These are phyloP conservation scores for Melastoma malabathricum DNA, from an alignment of 345 rosid genomes.

Conservation along the genomic window DNA sequence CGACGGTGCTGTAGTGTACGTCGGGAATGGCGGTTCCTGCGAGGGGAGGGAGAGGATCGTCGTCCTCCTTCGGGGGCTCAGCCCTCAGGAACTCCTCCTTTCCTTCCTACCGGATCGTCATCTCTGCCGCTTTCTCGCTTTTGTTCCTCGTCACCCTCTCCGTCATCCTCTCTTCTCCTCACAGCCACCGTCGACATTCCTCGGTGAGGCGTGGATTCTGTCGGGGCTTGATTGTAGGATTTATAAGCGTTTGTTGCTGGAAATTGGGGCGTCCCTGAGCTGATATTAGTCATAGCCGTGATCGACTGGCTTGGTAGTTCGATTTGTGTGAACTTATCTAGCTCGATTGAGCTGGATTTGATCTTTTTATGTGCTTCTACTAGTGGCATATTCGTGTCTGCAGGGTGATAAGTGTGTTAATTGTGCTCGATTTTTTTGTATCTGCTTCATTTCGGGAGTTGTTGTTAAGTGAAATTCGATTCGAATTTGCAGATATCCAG, in stretches of 20 bases:
- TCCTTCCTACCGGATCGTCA: conserved; percentile 65
- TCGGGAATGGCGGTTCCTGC: conserved; percentile 57
- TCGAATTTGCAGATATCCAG: conserved; percentile 22
- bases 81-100: conserved; percentile 33
- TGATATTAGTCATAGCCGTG: too few relatives aligned
- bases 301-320: too few relatives aligned
- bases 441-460: background rate
- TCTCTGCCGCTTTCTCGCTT: conserved; percentile 71
- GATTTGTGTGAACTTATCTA: too few relatives aligned
- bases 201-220: background rate
- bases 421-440: background rate
- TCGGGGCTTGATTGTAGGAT: too few relatives aligned
- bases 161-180: conserved; percentile 49
- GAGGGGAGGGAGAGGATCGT: conserved; percentile 56
- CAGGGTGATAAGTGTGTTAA: too few relatives aligned
- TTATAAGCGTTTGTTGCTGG: too few relatives aligned
- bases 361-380: too few relatives aligned
- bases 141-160: conserved; percentile 73
- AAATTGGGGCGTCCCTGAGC: too few relatives aligned
- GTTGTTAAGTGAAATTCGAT: too few relatives aligned
- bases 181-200: conserved; percentile 28
- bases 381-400: too few relatives aligned
- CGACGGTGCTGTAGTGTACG: background rate
- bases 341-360: too few relatives aligned
- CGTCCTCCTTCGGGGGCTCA: conserved; percentile 22